A percentile compares a stretch with the other conserved stretches of the same genome.
These are phyloP conservation scores for Penstemon davidsonii DNA, from an alignment of 257 asterid genomes.

Conservation along the genomic window DNA sequence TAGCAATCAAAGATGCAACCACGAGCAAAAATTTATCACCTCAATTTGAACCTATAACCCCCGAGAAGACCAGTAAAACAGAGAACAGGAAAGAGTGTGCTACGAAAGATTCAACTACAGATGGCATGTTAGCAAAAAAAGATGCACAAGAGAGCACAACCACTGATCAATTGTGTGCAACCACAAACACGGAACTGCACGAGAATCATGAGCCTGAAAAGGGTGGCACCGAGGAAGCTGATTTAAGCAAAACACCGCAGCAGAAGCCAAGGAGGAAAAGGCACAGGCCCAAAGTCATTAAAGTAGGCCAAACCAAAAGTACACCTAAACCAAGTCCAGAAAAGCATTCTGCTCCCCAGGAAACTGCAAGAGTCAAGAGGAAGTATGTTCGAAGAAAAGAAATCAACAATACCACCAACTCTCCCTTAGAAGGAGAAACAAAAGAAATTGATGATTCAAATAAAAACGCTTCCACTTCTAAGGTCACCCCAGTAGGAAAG, in stretches of 20 bases:
- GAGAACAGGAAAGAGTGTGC: conserved; percentile 32
- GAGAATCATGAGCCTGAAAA: conserved; percentile 82
- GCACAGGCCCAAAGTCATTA: conserved; percentile 91
- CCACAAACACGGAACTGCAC: conserved; percentile 38
- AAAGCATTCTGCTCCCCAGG: conserved; percentile 41
- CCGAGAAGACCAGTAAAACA: conserved; percentile 44
- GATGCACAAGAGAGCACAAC: conserved; percentile 27
- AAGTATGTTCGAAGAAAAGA: conserved; percentile 51
- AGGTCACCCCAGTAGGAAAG: conserved; percentile 35
- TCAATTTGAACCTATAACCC: conserved; percentile 64
- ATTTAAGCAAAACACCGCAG: conserved; percentile 60
- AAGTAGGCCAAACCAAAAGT: conserved; percentile 57
- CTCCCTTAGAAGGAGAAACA: conserved; percentile 36
- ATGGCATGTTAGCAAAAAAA: conserved; percentile 26
- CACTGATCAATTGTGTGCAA: conserved; percentile 32
- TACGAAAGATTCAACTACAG: conserved; percentile 23
- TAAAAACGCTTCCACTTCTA: conserved; percentile 32
- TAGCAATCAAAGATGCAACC: conserved; percentile 36
- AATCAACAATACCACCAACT: conserved; percentile 28
- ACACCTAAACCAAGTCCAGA: conserved; percentile 43
- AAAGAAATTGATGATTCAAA: conserved; percentile 27
- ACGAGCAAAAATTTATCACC: conserved; percentile 27
- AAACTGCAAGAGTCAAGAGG: conserved; percentile 49
- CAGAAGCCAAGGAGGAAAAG: conserved; percentile 71
- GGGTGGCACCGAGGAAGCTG: conserved; percentile 53